phyloP scores from a whole-genome alignment of 2,329 filamentous ascomycete species.

The Aspergillus texensis region DNA sequence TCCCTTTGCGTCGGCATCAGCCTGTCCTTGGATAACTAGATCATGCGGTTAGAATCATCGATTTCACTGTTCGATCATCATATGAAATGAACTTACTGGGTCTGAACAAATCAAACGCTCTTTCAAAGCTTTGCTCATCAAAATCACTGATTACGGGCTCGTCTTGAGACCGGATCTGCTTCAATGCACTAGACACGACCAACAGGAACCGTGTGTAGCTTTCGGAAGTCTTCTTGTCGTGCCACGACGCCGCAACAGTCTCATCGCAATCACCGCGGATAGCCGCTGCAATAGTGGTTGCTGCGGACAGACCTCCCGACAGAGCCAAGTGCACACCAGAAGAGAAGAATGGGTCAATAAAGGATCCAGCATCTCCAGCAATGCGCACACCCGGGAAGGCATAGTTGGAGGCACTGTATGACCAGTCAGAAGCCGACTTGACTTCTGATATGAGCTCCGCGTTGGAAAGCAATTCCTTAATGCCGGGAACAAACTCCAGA shows the following conservation, averaged over 20 bases:
- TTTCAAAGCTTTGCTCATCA: constrained; percentile 9
- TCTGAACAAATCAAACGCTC: background rate
- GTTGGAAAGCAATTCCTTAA: constrained; percentile 33
- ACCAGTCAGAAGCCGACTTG: constrained; percentile 51
- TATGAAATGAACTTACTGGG: background rate
- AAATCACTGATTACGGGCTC: constrained; percentile 1
- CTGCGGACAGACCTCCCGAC: constrained; percentile 48
- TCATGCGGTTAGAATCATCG: no score
- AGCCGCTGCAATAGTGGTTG: constrained; percentile 40
- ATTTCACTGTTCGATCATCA: background rate
- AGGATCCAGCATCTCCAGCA: constrained; percentile 52
- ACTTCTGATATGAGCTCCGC: constrained; percentile 40
- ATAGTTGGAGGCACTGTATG: constrained; percentile 51
- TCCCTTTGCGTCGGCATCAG: background rate
- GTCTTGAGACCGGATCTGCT: constrained; percentile 16
- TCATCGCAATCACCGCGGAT: constrained; percentile 38
- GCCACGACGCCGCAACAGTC: constrained; percentile 41
- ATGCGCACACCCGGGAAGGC: constrained; percentile 44
- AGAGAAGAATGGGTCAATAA: constrained; percentile 54
- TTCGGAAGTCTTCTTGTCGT: constrained; percentile 48
- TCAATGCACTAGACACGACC: constrained; percentile 26
- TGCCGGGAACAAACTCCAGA: constrained; percentile 11
- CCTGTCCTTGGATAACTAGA: constrained; percentile 8
- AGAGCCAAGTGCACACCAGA: constrained; percentile 54
- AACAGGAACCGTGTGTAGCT: constrained; percentile 53